Base-by-base conservation (phyloP, 495 filamentous ascomycete genomes). In the Penicillium salamii region DNA sequence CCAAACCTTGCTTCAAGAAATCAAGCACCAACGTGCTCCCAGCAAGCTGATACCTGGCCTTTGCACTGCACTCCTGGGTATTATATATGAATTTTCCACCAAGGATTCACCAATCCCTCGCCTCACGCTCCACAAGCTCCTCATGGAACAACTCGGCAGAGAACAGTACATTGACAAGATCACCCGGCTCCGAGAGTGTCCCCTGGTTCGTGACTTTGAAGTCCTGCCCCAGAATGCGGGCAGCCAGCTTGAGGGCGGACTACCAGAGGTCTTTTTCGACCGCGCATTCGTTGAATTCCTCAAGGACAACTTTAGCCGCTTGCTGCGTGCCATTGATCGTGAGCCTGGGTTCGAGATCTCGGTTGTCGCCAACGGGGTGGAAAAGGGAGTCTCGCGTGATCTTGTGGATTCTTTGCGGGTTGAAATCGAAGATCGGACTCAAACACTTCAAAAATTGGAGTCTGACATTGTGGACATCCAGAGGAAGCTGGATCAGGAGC, bases 1-100 rank as follows among this genome's bases (percentile, higher is more conserved):
- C 12, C 89, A 96, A 60, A 88, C 83, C 18, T 79, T 98, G 11
- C 78, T 95, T 20, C 86, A 91, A 58, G 82, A 86, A 31, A 81
- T 85, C 26, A 80, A 85, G 24, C 79, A 82, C 42, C 82, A 81
- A 46, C 69, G 74, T 28, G 68, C 64, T 17, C 78, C 80, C 13
- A 77, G 78, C 32, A 70, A 75, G n/a, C 71, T 96, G 36, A 76
- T 90, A 17, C 85, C 88, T 53, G 93, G 93, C 1, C 75, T 99
- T 15, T 91, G 85, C 63, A 86, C 90, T 11, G 81, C 89, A 54
- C 70, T 97, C 3, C 73, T 96, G 4, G 95, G 91, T 28, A 87
- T 95, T 26, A 74, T 96, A 19, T 99, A 97, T 61, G 93, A 99
- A 59, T 99, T 97, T 57, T 97, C 91, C 15, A 96, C 91, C 8